These are phyloP conservation scores for Dioscorea dumetorum DNA, from an alignment of 106 monocot genomes.

Conservation along the genomic window DNA sequence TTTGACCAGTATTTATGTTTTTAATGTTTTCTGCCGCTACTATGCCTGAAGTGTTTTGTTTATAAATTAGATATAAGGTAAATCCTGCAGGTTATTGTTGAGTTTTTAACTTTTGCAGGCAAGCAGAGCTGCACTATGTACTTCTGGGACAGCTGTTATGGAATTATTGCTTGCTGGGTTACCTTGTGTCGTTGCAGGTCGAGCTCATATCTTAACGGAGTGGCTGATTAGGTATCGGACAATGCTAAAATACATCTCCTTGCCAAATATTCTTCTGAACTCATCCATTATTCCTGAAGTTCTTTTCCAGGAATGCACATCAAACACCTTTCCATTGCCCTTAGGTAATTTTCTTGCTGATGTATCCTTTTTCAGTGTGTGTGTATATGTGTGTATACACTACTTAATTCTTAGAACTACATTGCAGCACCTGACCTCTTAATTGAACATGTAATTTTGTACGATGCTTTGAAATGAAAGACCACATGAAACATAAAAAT, in stretches of 20 bases:
- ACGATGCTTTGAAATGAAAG: too few species aligned
- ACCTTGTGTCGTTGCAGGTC: slow-evolving; percentile 82
- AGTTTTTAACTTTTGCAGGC: slow-evolving; percentile 73
- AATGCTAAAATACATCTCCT: slow-evolving; percentile 69
- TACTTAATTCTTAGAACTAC: too few species aligned
- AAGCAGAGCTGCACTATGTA: slow-evolving; percentile 79
- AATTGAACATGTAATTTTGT: too few species aligned
- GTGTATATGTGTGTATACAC: too few species aligned
- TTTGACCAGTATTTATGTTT: too few species aligned
- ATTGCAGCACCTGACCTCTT: too few species aligned
- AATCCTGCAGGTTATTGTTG: too few species aligned
- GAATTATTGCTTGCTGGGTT: slow-evolving; percentile 73
- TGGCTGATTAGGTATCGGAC: slow-evolving; percentile 55
- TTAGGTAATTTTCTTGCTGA: slow-evolving; percentile 39
- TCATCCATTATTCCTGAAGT: slow-evolving; percentile 74
- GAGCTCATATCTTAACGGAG: slow-evolving; percentile 86
- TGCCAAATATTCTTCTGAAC: too few species aligned
- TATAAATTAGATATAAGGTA: too few species aligned
- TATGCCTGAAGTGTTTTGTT: too few species aligned
- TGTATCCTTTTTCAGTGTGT: neutral
- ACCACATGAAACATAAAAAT: too few species aligned
- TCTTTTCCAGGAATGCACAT: slow-evolving; percentile 66
- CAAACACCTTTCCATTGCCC: slow-evolving; percentile 34
- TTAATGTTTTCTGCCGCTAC: too few species aligned
- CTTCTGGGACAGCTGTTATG: slow-evolving; percentile 88